phyloP scores from a whole-genome alignment of 139 green algal species.

The Closterium sp. region DNA sequence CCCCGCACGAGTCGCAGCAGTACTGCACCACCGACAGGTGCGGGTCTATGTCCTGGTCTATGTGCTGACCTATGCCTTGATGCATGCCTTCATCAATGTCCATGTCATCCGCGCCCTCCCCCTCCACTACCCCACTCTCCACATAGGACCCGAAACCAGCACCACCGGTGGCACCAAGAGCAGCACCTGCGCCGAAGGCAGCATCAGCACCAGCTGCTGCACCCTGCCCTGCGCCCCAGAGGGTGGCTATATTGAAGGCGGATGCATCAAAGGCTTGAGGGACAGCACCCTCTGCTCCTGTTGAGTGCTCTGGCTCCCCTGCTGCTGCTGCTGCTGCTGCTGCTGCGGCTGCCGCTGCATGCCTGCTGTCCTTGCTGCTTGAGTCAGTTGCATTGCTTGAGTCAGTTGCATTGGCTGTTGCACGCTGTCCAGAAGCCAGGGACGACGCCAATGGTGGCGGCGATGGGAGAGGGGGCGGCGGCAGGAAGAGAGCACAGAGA shows the following conservation, averaged over 20 bases:
- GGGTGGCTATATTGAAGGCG: too few relatives aligned
- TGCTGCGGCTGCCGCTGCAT: not conserved
- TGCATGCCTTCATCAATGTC: not conserved
- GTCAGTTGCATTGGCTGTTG: not conserved
- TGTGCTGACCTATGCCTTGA: not conserved
- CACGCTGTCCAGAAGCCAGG: not conserved
- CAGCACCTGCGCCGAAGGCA: not conserved
- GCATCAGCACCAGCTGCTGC: not conserved
- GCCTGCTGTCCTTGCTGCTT: not conserved
- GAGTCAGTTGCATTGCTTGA: not conserved
- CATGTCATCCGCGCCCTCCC: not conserved
- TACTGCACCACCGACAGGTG: constrained; percentile 36
- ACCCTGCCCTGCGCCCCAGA: too few relatives aligned
- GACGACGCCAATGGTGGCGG: not conserved
- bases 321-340: too few relatives aligned
- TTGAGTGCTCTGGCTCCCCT: too few relatives aligned
- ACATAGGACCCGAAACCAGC: not conserved
- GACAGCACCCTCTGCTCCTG: too few relatives aligned
- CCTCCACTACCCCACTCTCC: not conserved
- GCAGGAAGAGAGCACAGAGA: not conserved
- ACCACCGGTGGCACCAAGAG: not conserved
- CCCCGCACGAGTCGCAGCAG: constrained; percentile 52
- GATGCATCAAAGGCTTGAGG: too few relatives aligned
- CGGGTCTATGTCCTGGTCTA: not conserved
- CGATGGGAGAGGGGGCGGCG: not conserved